phyloP scores from a whole-genome alignment of 1,284 basidiomycete genomes.

The Boletus sp. region DNA sequence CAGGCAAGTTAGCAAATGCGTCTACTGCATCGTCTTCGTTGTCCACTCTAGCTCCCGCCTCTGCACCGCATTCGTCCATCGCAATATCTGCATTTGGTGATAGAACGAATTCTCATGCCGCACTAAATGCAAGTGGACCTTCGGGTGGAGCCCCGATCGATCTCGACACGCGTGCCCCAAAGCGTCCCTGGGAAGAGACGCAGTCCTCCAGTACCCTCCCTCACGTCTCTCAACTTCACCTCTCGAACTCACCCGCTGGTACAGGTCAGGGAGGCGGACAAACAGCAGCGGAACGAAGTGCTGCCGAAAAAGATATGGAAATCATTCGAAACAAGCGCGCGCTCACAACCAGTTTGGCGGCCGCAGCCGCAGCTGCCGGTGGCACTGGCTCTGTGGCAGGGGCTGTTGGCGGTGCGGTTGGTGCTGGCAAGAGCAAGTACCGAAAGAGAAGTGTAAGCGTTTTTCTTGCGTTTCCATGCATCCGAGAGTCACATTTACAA shows the following conservation, averaged over 20 bases:
- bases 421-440: slow-evolving; percentile 62
- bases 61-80: slow-evolving; percentile 20
- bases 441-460: slow-evolving; percentile 70
- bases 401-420: slow-evolving; percentile 25
- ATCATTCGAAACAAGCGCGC: slow-evolving; percentile 73
- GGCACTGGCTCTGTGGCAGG: slow-evolving; percentile 24
- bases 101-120: slow-evolving; percentile 17
- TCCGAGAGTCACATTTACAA: slow-evolving; percentile 19
- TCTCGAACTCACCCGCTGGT: slow-evolving; percentile 16
- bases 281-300: slow-evolving; percentile 40
- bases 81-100: slow-evolving; percentile 23
- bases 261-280: slow-evolving; percentile 18
- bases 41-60: slow-evolving; percentile 12
- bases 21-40: slow-evolving; percentile 9
- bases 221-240: slow-evolving; percentile 29
- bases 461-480: slow-evolving; percentile 10
- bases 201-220: slow-evolving; percentile 19
- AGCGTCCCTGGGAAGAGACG: slow-evolving; percentile 72
- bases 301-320: slow-evolving; percentile 77
- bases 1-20: slow-evolving; percentile 15
- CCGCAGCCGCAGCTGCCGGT: slow-evolving; percentile 37
- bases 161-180: slow-evolving; percentile 50
- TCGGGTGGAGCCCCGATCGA: slow-evolving; percentile 22
- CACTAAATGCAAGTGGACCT: slow-evolving; percentile 18
- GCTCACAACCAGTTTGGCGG: slow-evolving; percentile 48